phyloP scores from a whole-genome alignment of 169 alveolate genomes.

The Perkinsus marinus region DNA sequence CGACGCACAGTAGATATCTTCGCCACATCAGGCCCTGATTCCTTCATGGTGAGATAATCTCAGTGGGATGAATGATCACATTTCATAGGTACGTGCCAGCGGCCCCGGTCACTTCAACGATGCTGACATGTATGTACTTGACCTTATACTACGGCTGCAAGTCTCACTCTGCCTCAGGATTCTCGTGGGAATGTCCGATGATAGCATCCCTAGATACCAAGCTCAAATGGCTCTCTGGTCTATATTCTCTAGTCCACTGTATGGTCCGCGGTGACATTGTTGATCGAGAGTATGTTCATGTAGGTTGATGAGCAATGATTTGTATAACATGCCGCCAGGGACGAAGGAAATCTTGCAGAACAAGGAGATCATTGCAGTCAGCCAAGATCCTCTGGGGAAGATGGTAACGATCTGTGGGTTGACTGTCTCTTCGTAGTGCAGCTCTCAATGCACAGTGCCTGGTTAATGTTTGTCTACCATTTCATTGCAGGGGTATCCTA shows the following conservation, averaged over 20 bases:
- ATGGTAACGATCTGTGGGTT: background rate
- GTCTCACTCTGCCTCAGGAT: background rate
- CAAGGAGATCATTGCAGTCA: conserved; percentile 45
- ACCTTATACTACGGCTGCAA: no score
- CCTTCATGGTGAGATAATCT: background rate
- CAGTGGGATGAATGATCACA: background rate
- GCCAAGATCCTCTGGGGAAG: conserved; percentile 47
- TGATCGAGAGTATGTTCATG: conserved; percentile 22
- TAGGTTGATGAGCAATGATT: conserved; percentile 18
- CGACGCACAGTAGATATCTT: background rate
- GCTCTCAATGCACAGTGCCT: no score
- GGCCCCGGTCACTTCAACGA: conserved; percentile 58
- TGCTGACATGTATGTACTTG: conserved; percentile 57
- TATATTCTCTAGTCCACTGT: conserved; percentile 45
- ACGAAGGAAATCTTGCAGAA: conserved; percentile 38
- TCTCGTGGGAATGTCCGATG: conserved; percentile 49
- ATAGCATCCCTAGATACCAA: conserved; percentile 46
- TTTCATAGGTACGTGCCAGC: background rate
- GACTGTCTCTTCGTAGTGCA: no score
- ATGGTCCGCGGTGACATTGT: background rate
- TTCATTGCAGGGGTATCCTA: background rate
- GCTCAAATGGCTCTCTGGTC: conserved; percentile 61
- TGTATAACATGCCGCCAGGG: conserved; percentile 31
- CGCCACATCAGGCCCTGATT: background rate
- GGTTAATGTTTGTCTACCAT: background rate